Conservation (phyloP, 2,329 filamentous ascomycete species). For the Monilinia fructicola region DNA sequence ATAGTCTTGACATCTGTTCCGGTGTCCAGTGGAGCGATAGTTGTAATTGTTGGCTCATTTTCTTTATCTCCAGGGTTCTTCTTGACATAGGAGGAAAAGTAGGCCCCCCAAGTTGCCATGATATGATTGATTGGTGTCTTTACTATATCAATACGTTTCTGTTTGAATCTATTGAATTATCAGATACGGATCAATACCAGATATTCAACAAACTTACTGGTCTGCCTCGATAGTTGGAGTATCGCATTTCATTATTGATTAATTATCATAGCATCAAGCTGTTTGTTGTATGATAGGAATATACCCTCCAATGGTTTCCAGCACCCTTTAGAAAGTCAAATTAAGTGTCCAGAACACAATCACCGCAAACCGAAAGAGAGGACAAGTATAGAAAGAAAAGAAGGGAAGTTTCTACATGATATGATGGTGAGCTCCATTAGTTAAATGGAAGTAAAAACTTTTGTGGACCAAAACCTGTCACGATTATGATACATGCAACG, state of each 20-base stretch:
- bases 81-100: slow-evolving; percentile 31
- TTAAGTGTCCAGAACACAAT: slow-evolving; percentile 3
- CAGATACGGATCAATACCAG: not conserved
- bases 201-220: not conserved
- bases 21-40: not conserved
- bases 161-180: not conserved
- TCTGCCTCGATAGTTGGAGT: not conserved
- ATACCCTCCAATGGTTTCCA: slow-evolving; percentile 11
- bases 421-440: not conserved
- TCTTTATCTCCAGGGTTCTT: slow-evolving; percentile 24
- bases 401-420: not conserved
- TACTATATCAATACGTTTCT: not conserved
- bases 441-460: not conserved
- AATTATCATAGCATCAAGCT: not conserved
- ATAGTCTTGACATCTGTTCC: not conserved
- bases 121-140: not conserved
- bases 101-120: slow-evolving; percentile 33
- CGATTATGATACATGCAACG: slow-evolving; percentile 8
- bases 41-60: not conserved
- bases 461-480: not conserved
- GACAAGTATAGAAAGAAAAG: not conserved
- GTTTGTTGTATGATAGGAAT: not conserved
- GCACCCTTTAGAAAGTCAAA: slow-evolving; percentile 14
- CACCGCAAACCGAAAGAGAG: not conserved
- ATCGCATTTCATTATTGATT: not conserved